Base-by-base conservation (phyloP, 2,329 filamentous ascomycete species). In the Colletotrichum tanaceti region DNA sequence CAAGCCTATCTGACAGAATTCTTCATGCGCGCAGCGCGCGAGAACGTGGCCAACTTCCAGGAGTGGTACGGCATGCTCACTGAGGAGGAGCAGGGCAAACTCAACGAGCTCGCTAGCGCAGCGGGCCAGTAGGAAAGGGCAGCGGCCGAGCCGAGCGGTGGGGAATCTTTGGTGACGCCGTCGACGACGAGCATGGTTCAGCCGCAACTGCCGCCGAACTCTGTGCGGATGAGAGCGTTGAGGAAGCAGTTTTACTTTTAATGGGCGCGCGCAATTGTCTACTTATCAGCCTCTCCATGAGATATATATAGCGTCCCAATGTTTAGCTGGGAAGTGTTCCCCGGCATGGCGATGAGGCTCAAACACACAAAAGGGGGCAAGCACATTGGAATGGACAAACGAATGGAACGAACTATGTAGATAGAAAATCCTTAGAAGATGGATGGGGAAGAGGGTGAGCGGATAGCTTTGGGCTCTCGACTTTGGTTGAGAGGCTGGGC, bases 1-100 rank as follows among this genome's bases (percentile, higher is more conserved):
- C 93, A 97, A 77, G 88, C 87, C 4, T 97, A 93, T 78, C 83
- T 98, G 54, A 86, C 89, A 1, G 89, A 94, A 16, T 98, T 97
- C 81, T 98, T 98, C 81, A 78, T 90, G 57, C 76, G 78, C 14
- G 86, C 85, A 11, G 86, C 84, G 13, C 82, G 80, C n/a, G 86
- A 89, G 67, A 86, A 89, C 72, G 79, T 85, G 52, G 84, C 84
- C 59, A 83, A 81, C 65, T 89, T 89, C 78, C 82, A 84, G 73
- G 79, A 84, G 18, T 89, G 86, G 86, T 89, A 86, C 74, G 81
- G 78, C 65, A 79, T 85, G 78, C 76, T 89, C 50, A 83, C 79
- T n/a, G 83, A 84, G 5, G 84, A 86, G 24, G 87, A 89, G 76
- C 85, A 87, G 77, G 74, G 74, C 9, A 89, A 88, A 77, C 79